These are phyloP conservation scores for Dactylellina haptotyla DNA, from an alignment of 2,329 filamentous ascomycete genomes.

Conservation along the genomic window DNA sequence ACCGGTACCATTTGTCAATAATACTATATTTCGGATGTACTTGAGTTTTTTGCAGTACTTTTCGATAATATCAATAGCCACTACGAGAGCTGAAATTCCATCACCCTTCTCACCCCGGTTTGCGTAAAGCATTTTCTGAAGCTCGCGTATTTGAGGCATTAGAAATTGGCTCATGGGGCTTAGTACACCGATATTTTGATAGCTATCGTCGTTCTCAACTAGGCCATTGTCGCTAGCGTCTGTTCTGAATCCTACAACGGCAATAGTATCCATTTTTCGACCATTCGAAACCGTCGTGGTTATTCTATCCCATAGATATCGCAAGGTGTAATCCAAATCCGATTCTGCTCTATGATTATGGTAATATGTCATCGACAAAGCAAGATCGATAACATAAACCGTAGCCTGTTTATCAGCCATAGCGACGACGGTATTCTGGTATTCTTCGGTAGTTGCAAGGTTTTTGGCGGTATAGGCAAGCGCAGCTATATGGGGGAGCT, in stretches of 20 bases:
- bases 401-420: conserved; percentile 96
- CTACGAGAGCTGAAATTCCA: conserved; percentile 82
- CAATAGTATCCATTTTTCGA: conserved; percentile 77
- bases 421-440: neutral
- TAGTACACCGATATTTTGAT: conserved; percentile 82
- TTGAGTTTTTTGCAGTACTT: conserved; percentile 82
- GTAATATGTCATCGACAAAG: conserved; percentile 80
- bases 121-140: conserved; percentile 73
- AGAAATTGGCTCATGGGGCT: conserved; percentile 71
- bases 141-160: conserved; percentile 74
- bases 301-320: conserved; percentile 95
- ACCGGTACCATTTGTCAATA: conserved; percentile 84
- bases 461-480: too few species aligned
- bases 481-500: too few species aligned
- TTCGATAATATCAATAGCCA: conserved; percentile 87
- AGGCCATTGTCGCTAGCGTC: conserved; percentile 78
- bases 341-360: conserved; percentile 77
- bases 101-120: conserved; percentile 78
- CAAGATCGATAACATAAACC: conserved; percentile 90
- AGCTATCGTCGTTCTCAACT: conserved; percentile 71
- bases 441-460: neutral
- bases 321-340: conserved; percentile 88
- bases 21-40: conserved; percentile 79
- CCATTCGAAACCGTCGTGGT: conserved; percentile 76
- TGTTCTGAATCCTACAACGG: conserved; percentile 85